Conservation (phyloP, 805 yeast species). For the Ogataea paraovalis region DNA sequence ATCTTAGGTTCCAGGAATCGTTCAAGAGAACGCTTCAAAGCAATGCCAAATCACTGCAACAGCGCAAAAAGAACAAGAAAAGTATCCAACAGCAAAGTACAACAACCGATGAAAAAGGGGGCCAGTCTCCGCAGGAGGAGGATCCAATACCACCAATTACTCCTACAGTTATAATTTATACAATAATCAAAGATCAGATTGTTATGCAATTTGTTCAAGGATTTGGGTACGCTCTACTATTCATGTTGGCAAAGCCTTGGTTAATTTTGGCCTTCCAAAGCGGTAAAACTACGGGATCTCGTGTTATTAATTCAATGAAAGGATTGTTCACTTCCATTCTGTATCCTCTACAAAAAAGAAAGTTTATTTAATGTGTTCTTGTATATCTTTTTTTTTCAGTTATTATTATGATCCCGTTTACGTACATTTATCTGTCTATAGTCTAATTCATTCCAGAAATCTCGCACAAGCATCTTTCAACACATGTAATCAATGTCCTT, state of each 20-base stretch:
- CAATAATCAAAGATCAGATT: slow-evolving; percentile 49
- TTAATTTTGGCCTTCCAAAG: slow-evolving; percentile 19
- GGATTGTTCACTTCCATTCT: slow-evolving; percentile 7
- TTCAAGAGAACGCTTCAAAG: slow-evolving; percentile 40
- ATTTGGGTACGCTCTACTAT: slow-evolving; percentile 38
- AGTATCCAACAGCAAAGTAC: background rate
- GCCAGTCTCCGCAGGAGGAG: background rate
- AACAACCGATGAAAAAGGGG: background rate
- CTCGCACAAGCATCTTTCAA: background rate
- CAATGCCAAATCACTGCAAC: slow-evolving; percentile 17
- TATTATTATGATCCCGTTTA: background rate
- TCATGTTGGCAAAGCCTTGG: slow-evolving; percentile 36
- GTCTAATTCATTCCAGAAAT: background rate
- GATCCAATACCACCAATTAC: slow-evolving; percentile 31
- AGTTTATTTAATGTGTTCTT: background rate
- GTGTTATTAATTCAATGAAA: slow-evolving; percentile 13
- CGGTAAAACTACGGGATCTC: slow-evolving; percentile 23
- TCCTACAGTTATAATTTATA: slow-evolving; percentile 41
- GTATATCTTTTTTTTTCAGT: background rate
- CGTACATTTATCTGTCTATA: slow-evolving; percentile 1
- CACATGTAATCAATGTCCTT: slow-evolving; percentile 4
- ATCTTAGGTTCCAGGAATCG: slow-evolving; percentile 62
- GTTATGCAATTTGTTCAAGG: slow-evolving; percentile 58
- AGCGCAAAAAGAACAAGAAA: background rate
- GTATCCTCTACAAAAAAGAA: slow-evolving; percentile 6